Evolutionary conservation across 2,329 filamentous ascomycete genomes (phyloP).

Genomic region (Phialemonium atrogriseum): DNA sequence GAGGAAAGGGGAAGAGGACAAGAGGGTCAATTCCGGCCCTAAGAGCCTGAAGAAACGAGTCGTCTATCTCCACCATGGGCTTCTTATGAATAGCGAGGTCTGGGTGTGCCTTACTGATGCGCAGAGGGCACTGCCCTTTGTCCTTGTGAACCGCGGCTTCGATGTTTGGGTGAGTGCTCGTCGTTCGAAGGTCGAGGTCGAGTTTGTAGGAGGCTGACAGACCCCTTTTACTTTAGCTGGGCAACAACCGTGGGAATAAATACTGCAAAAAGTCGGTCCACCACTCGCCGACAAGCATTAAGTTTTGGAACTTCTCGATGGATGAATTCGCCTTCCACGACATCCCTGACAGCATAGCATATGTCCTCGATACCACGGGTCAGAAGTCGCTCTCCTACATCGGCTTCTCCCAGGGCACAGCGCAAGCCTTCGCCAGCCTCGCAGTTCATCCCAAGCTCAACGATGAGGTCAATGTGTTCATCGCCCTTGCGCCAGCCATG

Average conservation of each 20-base stretch:
- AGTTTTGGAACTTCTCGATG: slow-evolving; percentile 97
- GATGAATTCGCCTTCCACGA: slow-evolving; percentile 98
- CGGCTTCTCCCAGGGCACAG: slow-evolving; percentile 94
- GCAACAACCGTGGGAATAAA: slow-evolving; percentile 97
- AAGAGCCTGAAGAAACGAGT: slow-evolving; percentile 70
- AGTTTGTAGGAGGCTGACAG: slow-evolving; percentile 1
- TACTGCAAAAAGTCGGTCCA: slow-evolving; percentile 93
- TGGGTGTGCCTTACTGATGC: slow-evolving; percentile 91
- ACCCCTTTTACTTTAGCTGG: slow-evolving; percentile 52
- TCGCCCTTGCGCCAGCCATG: slow-evolving; percentile 94
- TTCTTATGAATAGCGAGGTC: slow-evolving; percentile 98
- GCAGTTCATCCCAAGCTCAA: slow-evolving; percentile 91
- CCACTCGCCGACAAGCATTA: slow-evolving; percentile 61
- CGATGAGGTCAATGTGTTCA: slow-evolving; percentile 89
- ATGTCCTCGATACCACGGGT: slow-evolving; percentile 76
- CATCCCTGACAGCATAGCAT: slow-evolving; percentile 89
- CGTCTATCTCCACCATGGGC: slow-evolving; percentile 87
- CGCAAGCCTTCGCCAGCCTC: slow-evolving; percentile 89
- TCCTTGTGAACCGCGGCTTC: slow-evolving; percentile 81
- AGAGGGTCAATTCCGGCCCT: slow-evolving; percentile 64
- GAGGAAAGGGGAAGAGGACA: slow-evolving; percentile 72
- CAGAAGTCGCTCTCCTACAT: slow-evolving; percentile 88
- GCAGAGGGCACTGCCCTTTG: slow-evolving; percentile 79
- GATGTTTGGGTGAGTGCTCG: slow-evolving; percentile 72
- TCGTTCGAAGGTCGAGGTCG: neutral